Conservation (phyloP, 257 asterid species). For the Schizonepeta tenuifolia region DNA sequence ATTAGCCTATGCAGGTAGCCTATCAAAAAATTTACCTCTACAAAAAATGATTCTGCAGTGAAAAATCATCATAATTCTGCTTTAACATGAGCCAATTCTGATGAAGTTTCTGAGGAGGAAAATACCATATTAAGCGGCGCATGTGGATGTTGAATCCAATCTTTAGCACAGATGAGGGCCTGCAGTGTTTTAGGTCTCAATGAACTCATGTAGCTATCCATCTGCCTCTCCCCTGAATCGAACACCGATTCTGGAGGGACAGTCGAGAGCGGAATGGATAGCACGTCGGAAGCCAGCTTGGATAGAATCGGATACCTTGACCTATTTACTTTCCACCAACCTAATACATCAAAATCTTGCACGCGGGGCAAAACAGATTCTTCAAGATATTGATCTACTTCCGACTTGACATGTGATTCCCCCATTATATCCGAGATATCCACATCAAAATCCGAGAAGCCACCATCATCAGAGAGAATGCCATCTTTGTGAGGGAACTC, state of each 20-base stretch:
- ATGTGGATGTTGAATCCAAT: constrained; percentile 62
- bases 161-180: constrained; percentile 76
- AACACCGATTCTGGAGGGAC: constrained; percentile 58
- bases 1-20: constrained; percentile 21
- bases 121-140: constrained; percentile 29
- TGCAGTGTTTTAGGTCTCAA: constrained; percentile 55
- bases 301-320: constrained; percentile 65
- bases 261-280: constrained; percentile 74
- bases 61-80: constrained; percentile 36
- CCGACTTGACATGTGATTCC: constrained; percentile 53
- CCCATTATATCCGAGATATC: constrained; percentile 51
- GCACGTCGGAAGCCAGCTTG: constrained; percentile 73
- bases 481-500: constrained; percentile 46
- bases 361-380: constrained; percentile 62
- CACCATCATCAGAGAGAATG: constrained; percentile 45
- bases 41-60: constrained; percentile 37
- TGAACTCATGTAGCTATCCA: constrained; percentile 52
- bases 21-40: constrained; percentile 33
- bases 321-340: constrained; percentile 79
- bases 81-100: constrained; percentile 34
- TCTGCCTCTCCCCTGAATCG: constrained; percentile 47
- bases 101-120: constrained; percentile 19
- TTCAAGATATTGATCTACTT: constrained; percentile 65
- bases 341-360: constrained; percentile 79
- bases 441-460: constrained; percentile 53